phyloP scores from a whole-genome alignment of 2,329 filamentous ascomycete species.

The Coniosporium tulheliwenetii region DNA sequence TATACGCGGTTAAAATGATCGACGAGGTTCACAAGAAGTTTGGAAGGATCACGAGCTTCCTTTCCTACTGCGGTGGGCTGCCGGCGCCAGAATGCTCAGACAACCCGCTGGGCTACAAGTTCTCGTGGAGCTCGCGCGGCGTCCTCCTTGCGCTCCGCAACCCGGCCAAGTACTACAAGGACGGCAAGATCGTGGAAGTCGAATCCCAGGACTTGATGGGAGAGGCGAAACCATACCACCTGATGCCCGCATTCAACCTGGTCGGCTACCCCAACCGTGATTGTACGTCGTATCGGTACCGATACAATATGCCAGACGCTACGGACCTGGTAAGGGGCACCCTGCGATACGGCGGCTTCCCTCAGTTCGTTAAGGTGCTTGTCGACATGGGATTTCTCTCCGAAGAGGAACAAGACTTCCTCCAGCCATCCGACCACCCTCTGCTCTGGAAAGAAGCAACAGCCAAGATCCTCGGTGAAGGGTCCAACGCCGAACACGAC shows the following conservation, averaged over 20 bases:
- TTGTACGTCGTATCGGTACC: conserved; percentile 71
- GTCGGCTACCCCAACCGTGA: conserved; percentile 92
- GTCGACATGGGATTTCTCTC: conserved; percentile 82
- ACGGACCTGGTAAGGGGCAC: conserved; percentile 75
- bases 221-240: conserved; percentile 75
- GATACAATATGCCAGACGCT: conserved; percentile 84
- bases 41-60: conserved; percentile 71
- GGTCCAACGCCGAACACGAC: conserved; percentile 49
- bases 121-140: conserved; percentile 61
- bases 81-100: conserved; percentile 53
- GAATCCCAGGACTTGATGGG: conserved; percentile 60
- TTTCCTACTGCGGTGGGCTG: conserved; percentile 73
- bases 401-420: conserved; percentile 49
- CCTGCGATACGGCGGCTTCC: conserved; percentile 77
- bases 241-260: conserved; percentile 77
- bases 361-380: conserved; percentile 73
- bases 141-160: conserved; percentile 80
- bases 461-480: conserved; percentile 55
- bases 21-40: conserved; percentile 73
- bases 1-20: conserved; percentile 78
- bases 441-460: conserved; percentile 71
- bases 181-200: conserved; percentile 49
- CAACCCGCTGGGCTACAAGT: conserved; percentile 90
- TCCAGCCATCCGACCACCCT: conserved; percentile 31
- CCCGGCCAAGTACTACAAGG: conserved; percentile 66